Base-by-base conservation (phyloP, 352 stramenopile genomes). In the Phytophthora capsici region DNA sequence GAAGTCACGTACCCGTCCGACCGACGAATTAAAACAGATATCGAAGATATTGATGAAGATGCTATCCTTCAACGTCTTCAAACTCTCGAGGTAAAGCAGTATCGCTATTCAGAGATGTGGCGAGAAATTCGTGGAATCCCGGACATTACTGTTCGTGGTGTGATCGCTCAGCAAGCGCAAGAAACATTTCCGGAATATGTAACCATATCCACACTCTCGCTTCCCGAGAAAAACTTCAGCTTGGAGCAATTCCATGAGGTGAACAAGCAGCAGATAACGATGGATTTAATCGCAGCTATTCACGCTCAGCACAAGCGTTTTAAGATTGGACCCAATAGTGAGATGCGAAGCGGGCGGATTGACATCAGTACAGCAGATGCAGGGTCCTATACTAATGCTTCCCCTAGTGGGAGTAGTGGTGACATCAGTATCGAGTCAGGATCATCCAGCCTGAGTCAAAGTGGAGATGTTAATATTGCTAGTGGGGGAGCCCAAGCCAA, bases 171-270 rank as follows among this genome's bases (percentile, higher is more conserved):
- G 69, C 83, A 98, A 75, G 77, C 98, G 16, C 66, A 55, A 10
- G 76, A 96, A 49, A 86, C 95, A 1, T 98, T 98, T 66, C 95
- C 95, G 20, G 95, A 98, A 70, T 95, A 98, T 62, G 79, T 98
- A 28, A 85, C 88, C 40, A 71, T 96, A 16, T 83, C 93, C 23
- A 86, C 92, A n/a, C 95, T 93, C 56, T 56, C 79, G 20, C 52
- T 98, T 12, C 84, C 81, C 1, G 91, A 98, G 54, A 95, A 97
- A 61, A 88, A 91, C 41, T 95, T 98, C 56, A 86, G 75, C 8
- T 82, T 97, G 28, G 75, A 96, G 36, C 63, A 97, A 43, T 98
- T 98, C 62, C 84, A 97, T 55, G 90, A 98, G 82, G 91, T 98
- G 28, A 93, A 98, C 76, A 98, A 98, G 61, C 88, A 97, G 44